Conservation (phyloP, 805 yeast genomes). For the Sugiyamaella chiloensis region DNA sequence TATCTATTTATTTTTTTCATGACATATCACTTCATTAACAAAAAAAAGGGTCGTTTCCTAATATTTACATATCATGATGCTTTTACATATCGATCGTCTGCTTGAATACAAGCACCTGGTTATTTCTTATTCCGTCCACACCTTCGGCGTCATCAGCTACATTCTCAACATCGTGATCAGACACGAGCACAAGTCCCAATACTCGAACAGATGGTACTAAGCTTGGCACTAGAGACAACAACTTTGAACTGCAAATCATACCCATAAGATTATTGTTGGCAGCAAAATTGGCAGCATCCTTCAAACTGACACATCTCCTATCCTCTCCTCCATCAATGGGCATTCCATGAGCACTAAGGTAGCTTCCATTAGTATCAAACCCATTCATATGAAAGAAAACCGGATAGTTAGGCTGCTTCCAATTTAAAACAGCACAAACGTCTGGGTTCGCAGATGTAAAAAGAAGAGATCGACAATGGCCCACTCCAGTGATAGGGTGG, state of each 20-base stretch:
- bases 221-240: conserved; percentile 71
- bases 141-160: conserved; percentile 28
- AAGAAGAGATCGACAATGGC: conserved; percentile 59
- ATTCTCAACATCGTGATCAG: conserved; percentile 29
- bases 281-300: conserved; percentile 80
- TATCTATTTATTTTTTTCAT: no score
- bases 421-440: conserved; percentile 89
- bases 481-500: conserved; percentile 26
- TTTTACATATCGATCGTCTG: conserved; percentile 52
- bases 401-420: conserved; percentile 99
- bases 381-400: conserved; percentile 76
- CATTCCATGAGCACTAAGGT: conserved; percentile 31
- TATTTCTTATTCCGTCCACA: conserved; percentile 65
- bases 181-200: conserved; percentile 81
- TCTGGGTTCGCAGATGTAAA: conserved; percentile 84
- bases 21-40: no score
- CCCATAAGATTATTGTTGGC: conserved; percentile 82
- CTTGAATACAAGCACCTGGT: conserved; percentile 62
- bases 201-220: conserved; percentile 71
- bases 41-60: no score
- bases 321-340: conserved; percentile 30
- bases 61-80: no score
- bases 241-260: conserved; percentile 66
- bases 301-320: conserved; percentile 53
- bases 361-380: conserved; percentile 15